Evolutionary conservation across 2,329 filamentous ascomycete species (phyloP).

Genomic region (Lecanosticta acicola): DNA sequence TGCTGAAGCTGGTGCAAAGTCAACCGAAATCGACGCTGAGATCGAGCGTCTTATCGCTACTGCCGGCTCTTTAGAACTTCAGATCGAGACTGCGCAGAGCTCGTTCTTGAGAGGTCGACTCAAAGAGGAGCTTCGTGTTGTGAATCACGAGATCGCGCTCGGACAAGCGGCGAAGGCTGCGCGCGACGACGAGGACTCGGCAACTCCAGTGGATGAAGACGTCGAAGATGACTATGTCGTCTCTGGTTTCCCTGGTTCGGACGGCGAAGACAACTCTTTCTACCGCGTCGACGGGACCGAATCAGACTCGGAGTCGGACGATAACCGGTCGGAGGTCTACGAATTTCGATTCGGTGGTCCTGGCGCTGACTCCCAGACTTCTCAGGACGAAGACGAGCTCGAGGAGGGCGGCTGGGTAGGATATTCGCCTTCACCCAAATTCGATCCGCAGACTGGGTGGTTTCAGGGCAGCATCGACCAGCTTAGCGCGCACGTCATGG

Average conservation of each 20-base stretch:
- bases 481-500: constrained; percentile 17
- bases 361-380: constrained; percentile 15
- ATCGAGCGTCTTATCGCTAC: constrained; percentile 25
- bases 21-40: constrained; percentile 11
- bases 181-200: constrained; percentile 24
- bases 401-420: constrained; percentile 15
- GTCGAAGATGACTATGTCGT: constrained; percentile 28
- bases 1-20: constrained; percentile 5
- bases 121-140: constrained; percentile 28
- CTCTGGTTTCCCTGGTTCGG: constrained; percentile 25
- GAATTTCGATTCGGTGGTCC: constrained; percentile 26
- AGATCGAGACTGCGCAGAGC: constrained; percentile 31
- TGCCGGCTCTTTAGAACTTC: constrained; percentile 31
- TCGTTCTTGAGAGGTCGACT: constrained; percentile 27
- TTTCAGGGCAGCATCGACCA: constrained; percentile 31
- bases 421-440: constrained; percentile 17
- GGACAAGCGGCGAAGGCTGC: constrained; percentile 26
- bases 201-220: constrained; percentile 20
- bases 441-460: constrained; percentile 30
- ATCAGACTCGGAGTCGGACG: constrained; percentile 23
- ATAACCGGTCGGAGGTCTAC: constrained; percentile 23
- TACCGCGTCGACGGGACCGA: constrained; percentile 30
- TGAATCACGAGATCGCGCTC: constrained; percentile 32
- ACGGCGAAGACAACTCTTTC: constrained; percentile 30
- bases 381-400: constrained; percentile 19